Percentiles rank a stretch among this genome's conserved stretches.
phyloP scores from a whole-genome alignment of 257 asterid genomes.

The Parsonsia alboflavescens region DNA sequence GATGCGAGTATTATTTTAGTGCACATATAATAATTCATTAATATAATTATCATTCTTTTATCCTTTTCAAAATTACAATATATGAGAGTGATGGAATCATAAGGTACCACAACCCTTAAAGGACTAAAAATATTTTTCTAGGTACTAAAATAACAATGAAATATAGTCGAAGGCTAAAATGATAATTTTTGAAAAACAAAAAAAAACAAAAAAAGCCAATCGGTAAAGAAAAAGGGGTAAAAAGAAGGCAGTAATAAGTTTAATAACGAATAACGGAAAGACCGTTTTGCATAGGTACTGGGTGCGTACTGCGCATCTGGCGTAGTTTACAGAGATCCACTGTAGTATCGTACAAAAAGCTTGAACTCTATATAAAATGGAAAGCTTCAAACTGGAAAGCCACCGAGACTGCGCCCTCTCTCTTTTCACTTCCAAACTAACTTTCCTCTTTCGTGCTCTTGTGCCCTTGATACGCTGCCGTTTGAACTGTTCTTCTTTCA shows the following conservation, averaged over 20 bases:
- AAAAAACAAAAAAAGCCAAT: too few species aligned
- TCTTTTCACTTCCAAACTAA: not conserved
- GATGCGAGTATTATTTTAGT: too few species aligned
- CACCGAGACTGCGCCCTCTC: not conserved
- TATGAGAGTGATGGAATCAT: too few species aligned
- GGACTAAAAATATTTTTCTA: too few species aligned
- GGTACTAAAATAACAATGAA: not conserved
- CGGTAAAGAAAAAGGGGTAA: not conserved
- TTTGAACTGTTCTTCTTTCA: not conserved
- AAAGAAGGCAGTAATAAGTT: not conserved
- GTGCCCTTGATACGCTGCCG: conserved; percentile 10
- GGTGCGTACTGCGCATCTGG: not conserved
- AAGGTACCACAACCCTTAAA: too few species aligned
- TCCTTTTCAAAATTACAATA: too few species aligned
- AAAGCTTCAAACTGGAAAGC: conserved; percentile 22
- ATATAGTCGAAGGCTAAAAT: not conserved
- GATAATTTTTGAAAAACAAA: not conserved
- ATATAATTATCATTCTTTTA: too few species aligned
- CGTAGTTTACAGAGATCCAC: not conserved
- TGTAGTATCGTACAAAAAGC: conserved; percentile 9
- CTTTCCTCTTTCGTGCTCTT: conserved; percentile 6
- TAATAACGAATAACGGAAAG: not conserved
- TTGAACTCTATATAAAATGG: conserved; percentile 15
- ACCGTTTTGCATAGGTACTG: not conserved
- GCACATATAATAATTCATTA: too few species aligned